These are phyloP conservation scores for Scortechinia acanthostroma DNA, from an alignment of 2,329 filamentous ascomycete species.

Conservation along the genomic window DNA sequence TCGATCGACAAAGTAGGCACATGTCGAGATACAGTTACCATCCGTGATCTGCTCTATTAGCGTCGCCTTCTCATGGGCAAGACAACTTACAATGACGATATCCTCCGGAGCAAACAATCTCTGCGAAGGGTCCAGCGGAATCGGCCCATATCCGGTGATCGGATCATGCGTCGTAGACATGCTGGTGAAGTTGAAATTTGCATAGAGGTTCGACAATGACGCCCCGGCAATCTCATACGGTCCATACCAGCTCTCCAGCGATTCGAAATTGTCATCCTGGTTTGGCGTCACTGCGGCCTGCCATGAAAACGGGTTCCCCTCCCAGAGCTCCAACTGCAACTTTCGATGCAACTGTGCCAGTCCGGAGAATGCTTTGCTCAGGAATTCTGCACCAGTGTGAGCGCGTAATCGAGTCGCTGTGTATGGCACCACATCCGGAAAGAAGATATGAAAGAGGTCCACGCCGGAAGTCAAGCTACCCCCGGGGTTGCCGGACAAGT, in stretches of 20 bases:
- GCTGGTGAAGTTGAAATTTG: not conserved
- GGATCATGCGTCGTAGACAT: not conserved
- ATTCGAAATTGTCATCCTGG: not conserved
- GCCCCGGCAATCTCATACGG: not conserved
- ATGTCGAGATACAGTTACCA: conserved; percentile 52
- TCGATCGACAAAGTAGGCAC: conserved; percentile 46
- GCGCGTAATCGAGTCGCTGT: not conserved
- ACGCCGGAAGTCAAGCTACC: not conserved
- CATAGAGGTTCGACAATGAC: not conserved
- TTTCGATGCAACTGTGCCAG: not conserved
- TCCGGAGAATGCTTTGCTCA: not conserved
- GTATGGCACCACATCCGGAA: not conserved
- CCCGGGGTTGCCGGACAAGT: not conserved
- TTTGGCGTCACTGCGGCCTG: not conserved
- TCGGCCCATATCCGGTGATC: not conserved
- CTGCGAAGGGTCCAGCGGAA: not conserved
- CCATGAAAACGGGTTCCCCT: too few species aligned
- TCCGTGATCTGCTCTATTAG: conserved; percentile 30
- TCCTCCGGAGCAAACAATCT: not conserved
- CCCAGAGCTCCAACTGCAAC: too few species aligned
- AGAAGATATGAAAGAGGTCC: not conserved
- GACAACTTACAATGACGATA: not conserved
- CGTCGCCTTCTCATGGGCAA: not conserved
- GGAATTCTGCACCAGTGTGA: not conserved
- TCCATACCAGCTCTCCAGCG: not conserved